phyloP scores from a whole-genome alignment of 129 eudicot genomes.

The Chrysanthemum lavandulifolium region DNA sequence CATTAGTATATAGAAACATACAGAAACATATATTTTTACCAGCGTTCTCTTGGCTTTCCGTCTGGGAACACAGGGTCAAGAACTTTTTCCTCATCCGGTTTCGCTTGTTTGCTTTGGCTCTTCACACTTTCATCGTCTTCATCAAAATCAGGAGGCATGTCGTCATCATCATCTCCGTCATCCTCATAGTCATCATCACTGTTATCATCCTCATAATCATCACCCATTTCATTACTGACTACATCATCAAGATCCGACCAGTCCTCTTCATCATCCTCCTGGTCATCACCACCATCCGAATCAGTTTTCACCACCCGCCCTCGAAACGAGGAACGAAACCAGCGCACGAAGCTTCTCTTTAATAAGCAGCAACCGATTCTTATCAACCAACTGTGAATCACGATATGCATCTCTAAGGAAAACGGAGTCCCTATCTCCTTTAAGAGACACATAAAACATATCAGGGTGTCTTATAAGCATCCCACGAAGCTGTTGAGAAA shows the following conservation, averaged over 20 bases:
- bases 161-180: constrained; percentile 61
- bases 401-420: constrained; percentile 91
- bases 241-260: constrained; percentile 77
- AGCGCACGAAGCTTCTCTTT: constrained; percentile 93
- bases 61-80: constrained; percentile 72
- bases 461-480: constrained; percentile 99
- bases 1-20: background rate
- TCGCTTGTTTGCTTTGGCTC: constrained; percentile 41
- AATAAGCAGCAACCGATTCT: constrained; percentile 63
- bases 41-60: constrained; percentile 93
- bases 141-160: constrained; percentile 79
- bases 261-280: constrained; percentile 43
- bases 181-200: constrained; percentile 52
- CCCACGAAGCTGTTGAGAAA: constrained; percentile 90
- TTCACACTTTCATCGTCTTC: constrained; percentile 48
- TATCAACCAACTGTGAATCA: constrained; percentile 85
- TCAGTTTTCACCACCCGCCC: constrained; percentile 40
- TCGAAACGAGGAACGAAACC: constrained; percentile 65
- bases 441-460: constrained; percentile 90
- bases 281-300: constrained; percentile 31
- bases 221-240: constrained; percentile 46
- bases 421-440: constrained; percentile 96
- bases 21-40: constrained; percentile 41
- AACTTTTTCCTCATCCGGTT: constrained; percentile 43
- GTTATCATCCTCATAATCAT: constrained; percentile 56